Percentiles rank a stretch among this genome's conserved stretches.
These are phyloP conservation scores for Royoungia palumana DNA, from an alignment of 768 basidiomycete species.

Conservation along the genomic window DNA sequence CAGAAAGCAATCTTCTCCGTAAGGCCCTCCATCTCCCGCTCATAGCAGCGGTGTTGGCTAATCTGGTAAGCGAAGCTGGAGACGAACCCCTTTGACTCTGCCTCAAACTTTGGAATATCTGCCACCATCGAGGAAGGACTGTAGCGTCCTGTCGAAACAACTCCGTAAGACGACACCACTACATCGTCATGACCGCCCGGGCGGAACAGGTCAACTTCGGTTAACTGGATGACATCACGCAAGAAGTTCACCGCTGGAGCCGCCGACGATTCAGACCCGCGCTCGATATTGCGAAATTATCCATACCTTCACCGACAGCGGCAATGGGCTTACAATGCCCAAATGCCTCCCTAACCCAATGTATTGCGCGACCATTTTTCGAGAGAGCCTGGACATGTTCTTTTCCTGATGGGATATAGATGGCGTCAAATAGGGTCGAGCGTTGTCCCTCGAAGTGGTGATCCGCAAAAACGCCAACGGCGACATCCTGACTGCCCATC, in stretches of 20 bases:
- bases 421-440: slow-evolving; percentile 80
- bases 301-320: slow-evolving; percentile 60
- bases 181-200: slow-evolving; percentile 27
- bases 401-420: slow-evolving; percentile 72
- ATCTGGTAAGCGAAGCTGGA: slow-evolving; percentile 59
- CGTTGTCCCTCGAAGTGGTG: slow-evolving; percentile 76
- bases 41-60: slow-evolving; percentile 64
- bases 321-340: slow-evolving; percentile 84
- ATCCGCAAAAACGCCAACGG: slow-evolving; percentile 47
- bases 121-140: slow-evolving; percentile 32
- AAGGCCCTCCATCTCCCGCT: slow-evolving; percentile 59
- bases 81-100: slow-evolving; percentile 50
- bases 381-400: slow-evolving; percentile 55
- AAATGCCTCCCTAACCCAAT: slow-evolving; percentile 83
- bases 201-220: slow-evolving; percentile 42
- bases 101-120: slow-evolving; percentile 43
- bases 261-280: not conserved
- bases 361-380: slow-evolving; percentile 66
- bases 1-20: slow-evolving; percentile 48
- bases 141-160: slow-evolving; percentile 60
- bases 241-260: slow-evolving; percentile 47
- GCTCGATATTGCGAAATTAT: not conserved
- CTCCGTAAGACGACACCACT: slow-evolving; percentile 56
- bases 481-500: slow-evolving; percentile 27
- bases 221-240: slow-evolving; percentile 43